Evolutionary conservation across 306 rosid species (phyloP).

Genomic region (Macrotyloma uniflorum): DNA sequence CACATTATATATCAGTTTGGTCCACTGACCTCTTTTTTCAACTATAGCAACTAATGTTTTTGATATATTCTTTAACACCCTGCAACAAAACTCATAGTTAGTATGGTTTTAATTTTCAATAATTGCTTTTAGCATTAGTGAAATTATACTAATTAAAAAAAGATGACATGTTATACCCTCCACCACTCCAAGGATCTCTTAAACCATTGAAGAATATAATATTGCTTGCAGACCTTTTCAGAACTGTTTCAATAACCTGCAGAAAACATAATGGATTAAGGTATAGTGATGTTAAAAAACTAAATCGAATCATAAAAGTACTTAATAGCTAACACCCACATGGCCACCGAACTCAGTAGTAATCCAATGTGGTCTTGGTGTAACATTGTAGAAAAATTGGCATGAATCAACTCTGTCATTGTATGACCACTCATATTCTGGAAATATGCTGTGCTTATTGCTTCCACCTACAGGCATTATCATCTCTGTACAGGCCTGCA

Average conservation of each 20-base stretch:
- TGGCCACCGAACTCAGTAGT: slow-evolving; percentile 77
- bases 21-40: slow-evolving; percentile 66
- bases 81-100: slow-evolving; percentile 37
- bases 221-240: slow-evolving; percentile 79
- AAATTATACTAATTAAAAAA: background rate
- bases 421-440: slow-evolving; percentile 53
- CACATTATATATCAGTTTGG: background rate
- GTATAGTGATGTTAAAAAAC: background rate
- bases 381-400: background rate
- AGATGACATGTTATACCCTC: slow-evolving; percentile 66
- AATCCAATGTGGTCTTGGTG: slow-evolving; percentile 78
- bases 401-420: slow-evolving; percentile 34
- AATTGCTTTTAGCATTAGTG: background rate
- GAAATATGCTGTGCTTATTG: slow-evolving; percentile 65
- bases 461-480: slow-evolving; percentile 60
- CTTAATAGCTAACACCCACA: slow-evolving; percentile 29
- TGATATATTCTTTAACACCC: slow-evolving; percentile 79
- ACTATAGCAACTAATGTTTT: slow-evolving; percentile 67
- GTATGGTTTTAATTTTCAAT: background rate
- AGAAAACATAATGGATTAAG: background rate
- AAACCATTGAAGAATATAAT: slow-evolving; percentile 90
- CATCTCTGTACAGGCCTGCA: slow-evolving; percentile 85
- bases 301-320: background rate
- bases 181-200: slow-evolving; percentile 98
- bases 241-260: slow-evolving; percentile 61